Conservation (phyloP, 192 early-diverging fungal species). For the Coemansia sp. region DNA sequence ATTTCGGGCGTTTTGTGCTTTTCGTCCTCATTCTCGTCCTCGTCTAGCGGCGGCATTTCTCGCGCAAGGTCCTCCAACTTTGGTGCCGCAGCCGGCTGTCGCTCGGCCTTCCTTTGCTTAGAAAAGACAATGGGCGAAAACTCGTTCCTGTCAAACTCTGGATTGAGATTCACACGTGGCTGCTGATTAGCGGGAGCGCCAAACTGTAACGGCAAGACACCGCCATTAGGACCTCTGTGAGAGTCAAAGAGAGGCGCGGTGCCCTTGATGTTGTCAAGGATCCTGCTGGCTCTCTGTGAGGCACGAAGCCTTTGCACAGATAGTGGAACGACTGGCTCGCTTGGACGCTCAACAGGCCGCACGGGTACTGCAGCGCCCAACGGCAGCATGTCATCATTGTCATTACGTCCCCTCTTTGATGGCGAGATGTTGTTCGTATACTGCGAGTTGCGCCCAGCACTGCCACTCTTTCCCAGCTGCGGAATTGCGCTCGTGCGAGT, state of each 20-base stretch:
- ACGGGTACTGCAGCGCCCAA: conserved; percentile 19
- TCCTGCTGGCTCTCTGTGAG: conserved; percentile 26
- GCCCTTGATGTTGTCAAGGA: conserved; percentile 41
- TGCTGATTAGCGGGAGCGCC: not conserved
- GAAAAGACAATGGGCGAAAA: conserved; percentile 32
- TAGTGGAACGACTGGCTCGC: conserved; percentile 13
- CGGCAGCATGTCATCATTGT: not conserved
- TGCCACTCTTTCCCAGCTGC: not conserved
- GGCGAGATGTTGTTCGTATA: conserved; percentile 35
- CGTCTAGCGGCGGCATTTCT: conserved; percentile 3
- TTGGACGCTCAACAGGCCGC: not conserved
- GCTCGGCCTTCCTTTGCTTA: conserved; percentile 17
- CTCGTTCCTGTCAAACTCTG: conserved; percentile 31
- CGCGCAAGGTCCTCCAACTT: conserved; percentile 14
- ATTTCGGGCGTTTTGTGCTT: conserved; percentile 18
- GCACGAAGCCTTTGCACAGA: conserved; percentile 35
- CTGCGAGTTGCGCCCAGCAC: conserved; percentile 13
- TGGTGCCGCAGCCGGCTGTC: not conserved
- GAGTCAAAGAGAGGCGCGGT: conserved; percentile 5
- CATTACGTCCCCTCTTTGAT: conserved; percentile 35
- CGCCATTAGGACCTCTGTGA: not conserved
- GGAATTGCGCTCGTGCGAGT: not conserved
- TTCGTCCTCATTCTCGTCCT: not conserved
- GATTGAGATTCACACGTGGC: conserved; percentile 17
- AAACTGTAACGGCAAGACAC: not conserved